Evolutionary conservation across 1,284 basidiomycete genomes (phyloP).

Genomic region (Paramarasmius palmivorus): DNA sequence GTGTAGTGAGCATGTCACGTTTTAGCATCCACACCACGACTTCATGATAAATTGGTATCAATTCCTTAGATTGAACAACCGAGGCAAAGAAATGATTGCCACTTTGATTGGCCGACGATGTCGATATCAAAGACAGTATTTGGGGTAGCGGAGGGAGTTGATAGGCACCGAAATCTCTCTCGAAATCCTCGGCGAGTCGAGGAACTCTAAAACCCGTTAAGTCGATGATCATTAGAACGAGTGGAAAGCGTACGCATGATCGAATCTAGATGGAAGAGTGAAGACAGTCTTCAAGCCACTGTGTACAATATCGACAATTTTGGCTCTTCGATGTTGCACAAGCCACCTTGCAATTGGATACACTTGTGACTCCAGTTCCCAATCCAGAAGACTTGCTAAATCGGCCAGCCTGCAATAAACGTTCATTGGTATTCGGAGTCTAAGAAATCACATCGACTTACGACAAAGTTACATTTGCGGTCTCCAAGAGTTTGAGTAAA

Average conservation of each 20-base stretch:
- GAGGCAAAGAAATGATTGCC: conserved; percentile 78
- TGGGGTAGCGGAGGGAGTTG: conserved; percentile 71
- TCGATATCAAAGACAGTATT: conserved; percentile 74
- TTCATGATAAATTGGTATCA: conserved; percentile 73
- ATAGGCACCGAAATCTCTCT: conserved; percentile 61
- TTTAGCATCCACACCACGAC: conserved; percentile 94
- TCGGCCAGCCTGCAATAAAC: conserved; percentile 85
- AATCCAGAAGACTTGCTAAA: conserved; percentile 81
- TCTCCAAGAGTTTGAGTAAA: conserved; percentile 67
- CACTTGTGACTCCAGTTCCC: conserved; percentile 84
- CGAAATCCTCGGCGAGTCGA: conserved; percentile 64
- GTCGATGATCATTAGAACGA: neutral
- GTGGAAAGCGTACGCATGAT: conserved; percentile 55
- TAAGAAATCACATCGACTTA: conserved; percentile 31
- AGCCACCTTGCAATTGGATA: conserved; percentile 89
- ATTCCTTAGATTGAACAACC: conserved; percentile 67
- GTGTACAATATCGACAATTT: conserved; percentile 86
- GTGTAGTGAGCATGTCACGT: conserved; percentile 80
- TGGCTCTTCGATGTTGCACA: conserved; percentile 87
- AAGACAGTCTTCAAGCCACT: conserved; percentile 84
- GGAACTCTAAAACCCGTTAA: conserved; percentile 49
- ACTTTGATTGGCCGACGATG: conserved; percentile 58
- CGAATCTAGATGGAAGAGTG: conserved; percentile 67
- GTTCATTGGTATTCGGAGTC: neutral
- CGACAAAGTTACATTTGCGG: conserved; percentile 65